phyloP scores from a whole-genome alignment of 2,329 filamentous ascomycete species.

The Sarocladiaceae sp. region DNA sequence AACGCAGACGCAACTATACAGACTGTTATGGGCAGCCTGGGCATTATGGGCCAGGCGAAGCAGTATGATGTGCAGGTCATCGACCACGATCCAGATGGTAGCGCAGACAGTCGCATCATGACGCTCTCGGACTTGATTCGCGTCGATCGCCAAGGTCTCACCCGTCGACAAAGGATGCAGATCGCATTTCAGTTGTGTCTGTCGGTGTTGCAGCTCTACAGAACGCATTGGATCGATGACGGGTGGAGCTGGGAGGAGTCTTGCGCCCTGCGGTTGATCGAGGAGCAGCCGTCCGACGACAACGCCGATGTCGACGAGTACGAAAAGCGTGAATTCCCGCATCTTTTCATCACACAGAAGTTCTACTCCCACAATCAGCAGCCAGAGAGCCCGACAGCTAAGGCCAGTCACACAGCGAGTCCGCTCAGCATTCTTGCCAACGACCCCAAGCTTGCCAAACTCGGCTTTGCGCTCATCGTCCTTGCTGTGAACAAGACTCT shows the following conservation, averaged over 20 bases:
- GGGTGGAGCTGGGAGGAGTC: slow-evolving; percentile 1
- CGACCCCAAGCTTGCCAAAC: not conserved
- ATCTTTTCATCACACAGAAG: slow-evolving; percentile 1
- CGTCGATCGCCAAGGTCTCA: not conserved
- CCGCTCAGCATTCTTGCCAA: not conserved
- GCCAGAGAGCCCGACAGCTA: not conserved
- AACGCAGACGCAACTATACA: not conserved
- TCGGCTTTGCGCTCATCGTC: not conserved
- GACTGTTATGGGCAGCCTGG: not conserved
- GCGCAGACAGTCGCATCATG: not conserved
- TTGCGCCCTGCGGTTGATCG: not conserved
- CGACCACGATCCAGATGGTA: not conserved
- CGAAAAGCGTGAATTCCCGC: slow-evolving; percentile 2
- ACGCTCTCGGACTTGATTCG: not conserved
- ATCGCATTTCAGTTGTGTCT: slow-evolving; percentile 3
- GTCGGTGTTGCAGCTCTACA: not conserved
- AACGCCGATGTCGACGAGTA: not conserved
- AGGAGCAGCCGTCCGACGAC: not conserved
- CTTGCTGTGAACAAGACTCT: not conserved
- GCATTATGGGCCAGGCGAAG: not conserved
- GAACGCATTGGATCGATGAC: not conserved
- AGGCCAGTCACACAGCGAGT: not conserved
- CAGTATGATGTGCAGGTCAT: not conserved
- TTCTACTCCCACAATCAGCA: not conserved
- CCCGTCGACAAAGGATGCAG: slow-evolving; percentile 2